Evolutionary conservation across 768 basidiomycete genomes (phyloP), one percentile per base, ranked within the genome.

Genomic region (Lactarius quietus): DNA sequence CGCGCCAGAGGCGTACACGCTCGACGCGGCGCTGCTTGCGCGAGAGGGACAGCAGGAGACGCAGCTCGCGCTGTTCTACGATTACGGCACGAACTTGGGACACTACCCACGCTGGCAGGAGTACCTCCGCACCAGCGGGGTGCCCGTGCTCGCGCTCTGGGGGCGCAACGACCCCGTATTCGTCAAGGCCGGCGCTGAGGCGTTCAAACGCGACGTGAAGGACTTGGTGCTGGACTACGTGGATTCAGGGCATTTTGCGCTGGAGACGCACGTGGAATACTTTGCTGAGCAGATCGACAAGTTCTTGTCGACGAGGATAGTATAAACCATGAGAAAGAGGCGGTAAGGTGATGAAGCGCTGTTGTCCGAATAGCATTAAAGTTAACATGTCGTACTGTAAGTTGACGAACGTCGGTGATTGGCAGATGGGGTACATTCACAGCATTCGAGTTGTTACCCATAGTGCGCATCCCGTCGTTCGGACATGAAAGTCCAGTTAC

Each of bases 71-170:
- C 68, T 82, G 15, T 79, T 81, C 69, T 69, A 68, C 53, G 73
- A 76, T 72, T 82, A 83, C 67, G 67, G 71, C 57, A 78, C 62
- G 51, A 84, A 84, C 71, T 69, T 81, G 54, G 64, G 62, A 23
- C 65, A 79, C 20, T 84, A 84, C 68, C 80, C 82, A 1, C 48
- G 70, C 18, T 82, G 80, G 74, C 82, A 83, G 15, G 68, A 75
- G 56, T 83, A 78, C 64, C 74, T 84, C 68, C 71, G 74, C 26
- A 66, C 75, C 41, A 70, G 73, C 66, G 72, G 78, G 59, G 77
- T 79, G 23, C 78, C 79, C 1, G 65, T 82, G 18, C 74, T 84
- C 2, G 82, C 77, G 0, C 73, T 82, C 5, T 83, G 83, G 83
- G 82, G 82, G 8, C 77, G 73, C 66, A 75, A 79, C 64, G 83